phyloP scores from a whole-genome alignment of 768 basidiomycete genomes.

The Naganishia friedmannii region DNA sequence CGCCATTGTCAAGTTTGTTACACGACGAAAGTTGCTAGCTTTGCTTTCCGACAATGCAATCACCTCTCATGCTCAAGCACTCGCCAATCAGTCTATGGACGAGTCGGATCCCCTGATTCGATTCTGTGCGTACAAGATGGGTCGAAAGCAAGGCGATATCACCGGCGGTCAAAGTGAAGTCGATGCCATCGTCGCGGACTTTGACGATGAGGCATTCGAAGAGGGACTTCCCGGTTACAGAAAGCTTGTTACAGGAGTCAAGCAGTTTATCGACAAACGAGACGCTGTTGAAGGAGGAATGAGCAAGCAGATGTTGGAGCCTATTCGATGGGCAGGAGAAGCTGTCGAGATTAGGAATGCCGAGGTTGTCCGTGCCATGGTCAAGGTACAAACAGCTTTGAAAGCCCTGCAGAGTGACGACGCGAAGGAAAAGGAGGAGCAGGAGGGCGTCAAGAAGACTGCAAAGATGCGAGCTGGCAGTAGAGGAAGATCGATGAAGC shows the following conservation, averaged over 20 bases:
- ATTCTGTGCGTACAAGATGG: slow-evolving; percentile 85
- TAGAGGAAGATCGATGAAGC: slow-evolving; percentile 62
- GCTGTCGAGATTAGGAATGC: slow-evolving; percentile 82
- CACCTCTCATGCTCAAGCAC: slow-evolving; percentile 75
- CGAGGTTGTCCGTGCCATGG: slow-evolving; percentile 80
- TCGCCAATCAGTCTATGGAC: slow-evolving; percentile 77
- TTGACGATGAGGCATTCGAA: slow-evolving; percentile 46
- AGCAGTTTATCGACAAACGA: slow-evolving; percentile 60
- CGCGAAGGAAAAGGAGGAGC: slow-evolving; percentile 51
- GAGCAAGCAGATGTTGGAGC: slow-evolving; percentile 60
- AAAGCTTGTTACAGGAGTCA: slow-evolving; percentile 57
- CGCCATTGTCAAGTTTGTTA: slow-evolving; percentile 68
- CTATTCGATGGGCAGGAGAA: slow-evolving; percentile 74
- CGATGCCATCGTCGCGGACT: slow-evolving; percentile 45
- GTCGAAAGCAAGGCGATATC: slow-evolving; percentile 53
- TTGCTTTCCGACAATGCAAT: slow-evolving; percentile 53
- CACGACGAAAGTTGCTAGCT: slow-evolving; percentile 67
- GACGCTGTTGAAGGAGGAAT: slow-evolving; percentile 52
- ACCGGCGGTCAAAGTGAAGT: slow-evolving; percentile 52
- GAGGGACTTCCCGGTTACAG: slow-evolving; percentile 72
- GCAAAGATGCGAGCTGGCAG: slow-evolving; percentile 33
- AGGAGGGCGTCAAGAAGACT: slow-evolving; percentile 42
- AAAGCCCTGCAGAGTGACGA: slow-evolving; percentile 56
- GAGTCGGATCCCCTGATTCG: slow-evolving; percentile 86
- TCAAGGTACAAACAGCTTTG: slow-evolving; percentile 78